phyloP scores from a whole-genome alignment of 352 stramenopile species.

The Peronospora destructor region DNA sequence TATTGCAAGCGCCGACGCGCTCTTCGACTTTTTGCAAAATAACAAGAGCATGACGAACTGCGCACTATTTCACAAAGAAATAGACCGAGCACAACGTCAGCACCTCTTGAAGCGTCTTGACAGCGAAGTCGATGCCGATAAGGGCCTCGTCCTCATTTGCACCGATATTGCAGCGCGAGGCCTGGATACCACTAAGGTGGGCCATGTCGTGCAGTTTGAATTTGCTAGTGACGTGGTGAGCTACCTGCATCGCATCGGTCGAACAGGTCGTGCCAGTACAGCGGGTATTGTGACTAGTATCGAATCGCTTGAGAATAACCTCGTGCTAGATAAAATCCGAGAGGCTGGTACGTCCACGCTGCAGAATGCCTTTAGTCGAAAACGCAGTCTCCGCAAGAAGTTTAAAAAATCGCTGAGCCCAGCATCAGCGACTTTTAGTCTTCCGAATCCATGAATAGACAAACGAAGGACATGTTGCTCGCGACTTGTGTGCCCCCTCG shows the following conservation, averaged over 20 bases:
- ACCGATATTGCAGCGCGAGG: slow-evolving; percentile 74
- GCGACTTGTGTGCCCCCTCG: slow-evolving; percentile 4
- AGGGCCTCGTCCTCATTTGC: slow-evolving; percentile 48
- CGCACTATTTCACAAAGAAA: slow-evolving; percentile 56
- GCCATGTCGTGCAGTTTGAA: slow-evolving; percentile 75
- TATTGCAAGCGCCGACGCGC: slow-evolving; percentile 51
- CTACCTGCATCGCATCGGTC: slow-evolving; percentile 73
- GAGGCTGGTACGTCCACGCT: slow-evolving; percentile 45
- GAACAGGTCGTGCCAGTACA: slow-evolving; percentile 53
- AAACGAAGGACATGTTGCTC: background rate
- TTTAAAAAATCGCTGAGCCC: slow-evolving; percentile 45
- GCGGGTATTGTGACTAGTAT: slow-evolving; percentile 63
- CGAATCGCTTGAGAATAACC: slow-evolving; percentile 46
- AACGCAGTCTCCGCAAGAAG: slow-evolving; percentile 77
- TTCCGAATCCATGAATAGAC: slow-evolving; percentile 9
- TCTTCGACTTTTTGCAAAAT: slow-evolving; percentile 46
- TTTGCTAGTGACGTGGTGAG: slow-evolving; percentile 78
- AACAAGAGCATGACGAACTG: slow-evolving; percentile 31
- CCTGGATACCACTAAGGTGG: slow-evolving; percentile 62
- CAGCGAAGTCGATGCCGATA: slow-evolving; percentile 20
- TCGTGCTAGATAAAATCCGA: slow-evolving; percentile 61
- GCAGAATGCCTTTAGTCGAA: slow-evolving; percentile 66
- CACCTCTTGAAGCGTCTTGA: slow-evolving; percentile 38
- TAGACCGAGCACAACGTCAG: slow-evolving; percentile 45
- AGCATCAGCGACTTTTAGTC: slow-evolving; percentile 14